Evolutionary conservation across 768 basidiomycete genomes (phyloP).

Genomic region (Pseudohyphozyma bogoriensis): DNA sequence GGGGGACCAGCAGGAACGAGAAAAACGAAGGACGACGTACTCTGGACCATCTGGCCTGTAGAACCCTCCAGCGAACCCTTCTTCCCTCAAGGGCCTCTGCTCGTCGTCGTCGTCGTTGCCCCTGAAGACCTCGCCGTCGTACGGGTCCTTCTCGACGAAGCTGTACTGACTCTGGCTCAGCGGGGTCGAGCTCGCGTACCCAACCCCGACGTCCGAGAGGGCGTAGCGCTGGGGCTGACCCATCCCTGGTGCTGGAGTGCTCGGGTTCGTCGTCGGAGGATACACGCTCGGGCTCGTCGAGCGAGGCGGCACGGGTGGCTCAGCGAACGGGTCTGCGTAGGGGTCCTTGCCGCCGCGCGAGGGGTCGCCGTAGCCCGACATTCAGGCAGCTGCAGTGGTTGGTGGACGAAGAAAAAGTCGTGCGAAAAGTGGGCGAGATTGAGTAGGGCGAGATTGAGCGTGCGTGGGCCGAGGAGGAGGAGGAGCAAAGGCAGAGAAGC

Average conservation of each 20-base stretch:
- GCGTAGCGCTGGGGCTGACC: background rate
- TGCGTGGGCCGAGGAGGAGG: no score
- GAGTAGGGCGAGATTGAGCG: no score
- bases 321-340: background rate
- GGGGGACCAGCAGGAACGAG: no score
- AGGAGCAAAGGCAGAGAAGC: background rate
- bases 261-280: no score
- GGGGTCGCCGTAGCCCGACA: no score
- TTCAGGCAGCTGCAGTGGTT: no score
- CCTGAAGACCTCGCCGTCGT: constrained; percentile 11
- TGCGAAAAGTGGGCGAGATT: no score
- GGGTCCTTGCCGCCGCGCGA: no score
- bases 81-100: constrained; percentile 9
- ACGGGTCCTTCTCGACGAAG: constrained; percentile 6
- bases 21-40: background rate
- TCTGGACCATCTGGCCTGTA: constrained; percentile 17
- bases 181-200: constrained; percentile 10
- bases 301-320: background rate
- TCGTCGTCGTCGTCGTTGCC: constrained; percentile 9
- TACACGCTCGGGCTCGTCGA: background rate
- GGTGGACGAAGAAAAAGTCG: background rate
- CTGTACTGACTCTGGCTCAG: constrained; percentile 13
- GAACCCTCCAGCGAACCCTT: background rate
- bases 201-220: background rate
- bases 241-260: no score